Evolutionary conservation across 495 filamentous ascomycete species (phyloP).

Genomic region (Trichoderma asperelloides): DNA sequence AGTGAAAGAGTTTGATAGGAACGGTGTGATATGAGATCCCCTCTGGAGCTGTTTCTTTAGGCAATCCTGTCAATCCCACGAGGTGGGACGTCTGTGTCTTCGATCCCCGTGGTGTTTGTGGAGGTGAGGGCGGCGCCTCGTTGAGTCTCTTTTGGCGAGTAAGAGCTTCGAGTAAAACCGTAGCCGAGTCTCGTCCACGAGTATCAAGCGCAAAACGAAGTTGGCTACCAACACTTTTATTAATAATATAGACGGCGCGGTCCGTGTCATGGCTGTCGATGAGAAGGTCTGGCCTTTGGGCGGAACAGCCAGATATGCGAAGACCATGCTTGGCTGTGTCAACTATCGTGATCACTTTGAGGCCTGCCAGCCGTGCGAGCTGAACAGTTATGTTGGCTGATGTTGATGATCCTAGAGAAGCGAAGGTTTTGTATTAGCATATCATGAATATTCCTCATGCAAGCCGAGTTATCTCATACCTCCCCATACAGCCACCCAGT

Average conservation of each 20-base stretch:
- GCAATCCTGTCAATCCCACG: conserved; percentile 54
- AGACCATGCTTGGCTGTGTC: conserved; percentile 44
- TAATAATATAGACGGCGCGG: conserved; percentile 53
- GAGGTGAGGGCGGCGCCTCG: conserved; percentile 2
- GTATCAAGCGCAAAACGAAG: conserved; percentile 57
- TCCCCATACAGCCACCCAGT: conserved; percentile 65
- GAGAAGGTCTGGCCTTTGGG: conserved; percentile 40
- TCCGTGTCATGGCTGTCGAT: conserved; percentile 52
- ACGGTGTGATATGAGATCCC: conserved; percentile 47
- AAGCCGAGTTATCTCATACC: conserved; percentile 25
- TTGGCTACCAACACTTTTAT: conserved; percentile 40
- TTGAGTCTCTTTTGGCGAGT: conserved; percentile 20
- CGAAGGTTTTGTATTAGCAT: background rate
- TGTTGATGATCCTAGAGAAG: conserved; percentile 46
- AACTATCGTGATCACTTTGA: conserved; percentile 24
- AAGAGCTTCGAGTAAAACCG: conserved; percentile 39
- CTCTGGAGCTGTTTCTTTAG: conserved; percentile 38
- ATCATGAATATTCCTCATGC: background rate
- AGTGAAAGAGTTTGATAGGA: conserved; percentile 62
- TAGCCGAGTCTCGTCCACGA: conserved; percentile 48
- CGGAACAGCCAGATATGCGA: conserved; percentile 40
- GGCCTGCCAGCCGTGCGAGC: conserved; percentile 33
- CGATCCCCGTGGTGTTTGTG: conserved; percentile 17
- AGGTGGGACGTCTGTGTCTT: conserved; percentile 37
- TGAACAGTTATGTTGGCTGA: conserved; percentile 42